These are phyloP conservation scores for Fusarium solani-melongenae DNA, from an alignment of 2,329 filamentous ascomycete genomes.

Conservation along the genomic window DNA sequence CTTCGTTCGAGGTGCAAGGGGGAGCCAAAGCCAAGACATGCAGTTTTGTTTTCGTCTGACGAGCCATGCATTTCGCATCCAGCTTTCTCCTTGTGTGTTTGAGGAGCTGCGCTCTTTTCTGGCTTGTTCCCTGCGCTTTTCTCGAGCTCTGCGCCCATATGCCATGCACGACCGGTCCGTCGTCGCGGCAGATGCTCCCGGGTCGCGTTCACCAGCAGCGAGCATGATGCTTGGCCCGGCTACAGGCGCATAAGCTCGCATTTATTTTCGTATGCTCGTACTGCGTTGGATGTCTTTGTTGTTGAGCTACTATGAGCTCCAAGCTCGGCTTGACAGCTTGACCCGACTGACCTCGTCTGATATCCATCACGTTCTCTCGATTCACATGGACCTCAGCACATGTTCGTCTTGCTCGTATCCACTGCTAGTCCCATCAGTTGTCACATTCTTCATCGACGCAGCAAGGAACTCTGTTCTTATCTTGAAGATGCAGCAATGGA, in stretches of 20 bases:
- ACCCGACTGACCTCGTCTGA: background rate
- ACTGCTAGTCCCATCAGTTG: background rate
- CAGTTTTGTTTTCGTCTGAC: slow-evolving; percentile 17
- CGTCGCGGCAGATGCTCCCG: slow-evolving; percentile 26
- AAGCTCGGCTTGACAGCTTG: background rate
- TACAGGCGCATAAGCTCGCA: slow-evolving; percentile 22
- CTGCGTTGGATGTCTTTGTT: background rate
- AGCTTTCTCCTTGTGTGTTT: background rate
- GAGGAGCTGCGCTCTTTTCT: slow-evolving; percentile 4
- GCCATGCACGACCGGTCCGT: slow-evolving; percentile 21
- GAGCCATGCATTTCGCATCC: slow-evolving; percentile 27
- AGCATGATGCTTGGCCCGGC: slow-evolving; percentile 9
- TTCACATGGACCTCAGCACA: background rate
- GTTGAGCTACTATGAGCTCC: background rate
- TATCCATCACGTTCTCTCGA: background rate
- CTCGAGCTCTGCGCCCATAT: background rate
- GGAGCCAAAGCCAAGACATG: background rate
- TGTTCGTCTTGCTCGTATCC: background rate
- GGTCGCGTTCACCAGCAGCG: background rate
- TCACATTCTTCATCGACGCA: slow-evolving; percentile 3
- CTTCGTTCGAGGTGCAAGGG: slow-evolving; percentile 24
- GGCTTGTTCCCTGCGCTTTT: slow-evolving; percentile 21
- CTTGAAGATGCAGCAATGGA: slow-evolving; percentile 28
- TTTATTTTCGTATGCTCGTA: slow-evolving; percentile 6
- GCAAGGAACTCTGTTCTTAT: slow-evolving; percentile 8